A percentile compares a stretch with the other conserved stretches of the same genome.
Evolutionary conservation across 1,139 yeast genomes (phyloP).

Genomic region (Saccharomyces hybrid): DNA sequence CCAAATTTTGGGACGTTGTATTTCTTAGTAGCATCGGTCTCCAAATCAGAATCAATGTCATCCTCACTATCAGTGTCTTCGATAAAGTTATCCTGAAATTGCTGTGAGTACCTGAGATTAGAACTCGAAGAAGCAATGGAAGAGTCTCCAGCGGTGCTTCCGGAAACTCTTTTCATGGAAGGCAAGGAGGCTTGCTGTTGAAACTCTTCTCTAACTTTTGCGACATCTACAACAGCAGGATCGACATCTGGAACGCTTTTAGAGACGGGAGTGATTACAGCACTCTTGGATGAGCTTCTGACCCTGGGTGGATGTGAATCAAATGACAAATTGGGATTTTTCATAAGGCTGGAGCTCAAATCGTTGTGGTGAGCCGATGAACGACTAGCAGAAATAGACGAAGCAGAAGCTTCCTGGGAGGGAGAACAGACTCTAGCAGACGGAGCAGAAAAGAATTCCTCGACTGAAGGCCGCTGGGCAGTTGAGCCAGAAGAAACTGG

Average conservation of each 20-base stretch:
- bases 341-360: not conserved
- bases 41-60: slow-evolving; percentile 10
- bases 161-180: slow-evolving; percentile 22
- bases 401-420: not conserved
- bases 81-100: slow-evolving; percentile 6
- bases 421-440: not conserved
- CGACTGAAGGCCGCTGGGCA: not conserved
- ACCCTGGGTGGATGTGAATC: slow-evolving; percentile 8
- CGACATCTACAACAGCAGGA: slow-evolving; percentile 19
- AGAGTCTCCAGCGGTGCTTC: slow-evolving; percentile 14
- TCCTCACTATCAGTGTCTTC: slow-evolving; percentile 11
- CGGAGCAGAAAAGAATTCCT: not conserved
- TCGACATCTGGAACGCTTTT: slow-evolving; percentile 15
- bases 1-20: slow-evolving; percentile 55
- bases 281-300: slow-evolving; percentile 9
- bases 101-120: not conserved
- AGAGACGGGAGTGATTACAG: slow-evolving; percentile 20
- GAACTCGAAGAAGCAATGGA: slow-evolving; percentile 5
- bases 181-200: slow-evolving; percentile 17
- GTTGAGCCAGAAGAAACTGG: not conserved
- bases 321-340: slow-evolving; percentile 12
- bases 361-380: not conserved
- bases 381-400: not conserved
- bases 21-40: slow-evolving; percentile 9
- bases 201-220: slow-evolving; percentile 17